Percentiles rank a stretch among this genome's conserved stretches.
Evolutionary conservation across 257 asterid genomes (phyloP).

Genomic region (Capsicum chinense): DNA sequence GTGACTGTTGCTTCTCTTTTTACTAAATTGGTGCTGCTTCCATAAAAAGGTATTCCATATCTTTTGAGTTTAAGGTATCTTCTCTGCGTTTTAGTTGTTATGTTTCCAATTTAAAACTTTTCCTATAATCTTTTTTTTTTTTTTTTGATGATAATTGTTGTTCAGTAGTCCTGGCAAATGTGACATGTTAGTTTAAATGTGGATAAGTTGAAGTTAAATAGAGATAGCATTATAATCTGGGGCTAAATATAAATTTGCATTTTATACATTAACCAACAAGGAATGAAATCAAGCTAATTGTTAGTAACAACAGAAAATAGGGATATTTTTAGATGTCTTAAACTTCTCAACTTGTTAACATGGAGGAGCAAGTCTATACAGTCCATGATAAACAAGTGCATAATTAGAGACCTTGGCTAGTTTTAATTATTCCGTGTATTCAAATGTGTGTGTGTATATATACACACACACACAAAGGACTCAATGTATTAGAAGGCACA

Average conservation of each 20-base stretch:
- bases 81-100: background rate
- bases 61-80: background rate
- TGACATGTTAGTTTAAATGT: background rate
- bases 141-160: background rate
- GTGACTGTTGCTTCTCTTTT: no score
- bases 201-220: background rate
- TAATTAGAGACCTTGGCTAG: background rate
- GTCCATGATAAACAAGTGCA: background rate
- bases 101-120: background rate
- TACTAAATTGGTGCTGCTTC: background rate
- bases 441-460: no score
- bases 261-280: background rate
- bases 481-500: background rate
- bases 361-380: background rate
- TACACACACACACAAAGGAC: no score
- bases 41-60: background rate
- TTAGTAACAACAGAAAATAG: background rate
- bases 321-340: background rate
- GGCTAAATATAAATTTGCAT: background rate
- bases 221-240: background rate
- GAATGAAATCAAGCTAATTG: constrained; percentile 4
- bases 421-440: no score
- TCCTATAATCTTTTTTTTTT: background rate
- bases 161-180: background rate
- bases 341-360: background rate